phyloP scores from a whole-genome alignment of 2,329 filamentous ascomycete genomes.

The Nothophoma quercina region DNA sequence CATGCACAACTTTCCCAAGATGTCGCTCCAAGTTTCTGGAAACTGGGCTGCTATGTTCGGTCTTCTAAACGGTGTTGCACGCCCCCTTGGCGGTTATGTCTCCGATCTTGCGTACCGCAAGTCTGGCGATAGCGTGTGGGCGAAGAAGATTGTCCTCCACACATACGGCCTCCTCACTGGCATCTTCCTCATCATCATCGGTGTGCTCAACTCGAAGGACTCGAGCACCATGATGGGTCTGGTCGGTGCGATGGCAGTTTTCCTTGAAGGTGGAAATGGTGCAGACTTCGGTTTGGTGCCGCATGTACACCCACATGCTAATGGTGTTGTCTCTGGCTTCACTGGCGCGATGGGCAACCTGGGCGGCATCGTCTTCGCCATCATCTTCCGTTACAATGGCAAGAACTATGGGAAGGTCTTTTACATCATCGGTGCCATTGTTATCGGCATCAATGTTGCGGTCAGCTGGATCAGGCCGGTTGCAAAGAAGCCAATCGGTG shows the following conservation, averaged over 20 bases:
- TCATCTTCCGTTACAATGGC: conserved; percentile 78
- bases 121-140: conserved; percentile 60
- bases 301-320: conserved; percentile 81
- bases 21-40: conserved; percentile 61
- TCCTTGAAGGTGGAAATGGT: conserved; percentile 83
- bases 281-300: conserved; percentile 84
- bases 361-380: conserved; percentile 81
- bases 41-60: conserved; percentile 76
- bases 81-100: conserved; percentile 69
- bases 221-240: conserved; percentile 75
- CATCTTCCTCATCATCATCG: conserved; percentile 66
- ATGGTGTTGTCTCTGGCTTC: conserved; percentile 77
- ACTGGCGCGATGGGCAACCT: conserved; percentile 84
- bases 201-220: conserved; percentile 64
- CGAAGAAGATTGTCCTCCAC: conserved; percentile 68
- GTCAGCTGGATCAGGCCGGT: conserved; percentile 69
- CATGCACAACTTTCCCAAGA: conserved; percentile 59
- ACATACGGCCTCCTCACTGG: conserved; percentile 64
- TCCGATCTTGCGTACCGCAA: conserved; percentile 61
- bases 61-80: conserved; percentile 71
- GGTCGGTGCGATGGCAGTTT: conserved; percentile 76
- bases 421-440: conserved; percentile 81
- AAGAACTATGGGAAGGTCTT: conserved; percentile 72
- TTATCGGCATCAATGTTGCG: conserved; percentile 71
- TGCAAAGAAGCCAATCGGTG: conserved; percentile 54